phyloP scores from a whole-genome alignment of 139 green algal genomes.

The Asterochloris erici region DNA sequence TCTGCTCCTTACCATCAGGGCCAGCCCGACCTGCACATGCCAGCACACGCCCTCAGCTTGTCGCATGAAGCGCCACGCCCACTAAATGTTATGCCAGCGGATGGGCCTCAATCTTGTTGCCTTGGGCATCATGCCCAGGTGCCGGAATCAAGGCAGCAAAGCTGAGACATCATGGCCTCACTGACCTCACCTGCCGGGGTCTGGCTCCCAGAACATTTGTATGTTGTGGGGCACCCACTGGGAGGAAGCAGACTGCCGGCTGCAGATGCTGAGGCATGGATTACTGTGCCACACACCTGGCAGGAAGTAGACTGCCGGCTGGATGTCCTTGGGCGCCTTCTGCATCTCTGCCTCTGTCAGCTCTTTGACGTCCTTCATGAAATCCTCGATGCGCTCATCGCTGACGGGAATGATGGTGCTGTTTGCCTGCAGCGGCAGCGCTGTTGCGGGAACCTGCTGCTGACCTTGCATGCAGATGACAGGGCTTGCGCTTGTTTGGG shows the following conservation, averaged over 20 bases:
- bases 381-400: slow-evolving; percentile 4
- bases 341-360: background rate
- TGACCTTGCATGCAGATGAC: too few relatives aligned
- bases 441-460: too few relatives aligned
- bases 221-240: background rate
- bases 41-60: too few relatives aligned
- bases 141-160: too few relatives aligned
- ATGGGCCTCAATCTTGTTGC: too few relatives aligned
- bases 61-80: too few relatives aligned
- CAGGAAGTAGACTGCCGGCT: slow-evolving; percentile 23
- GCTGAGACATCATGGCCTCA: background rate
- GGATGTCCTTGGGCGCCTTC: background rate
- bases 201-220: background rate
- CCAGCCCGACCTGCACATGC: background rate
- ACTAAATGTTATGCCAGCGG: too few relatives aligned
- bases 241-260: background rate
- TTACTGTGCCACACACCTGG: background rate
- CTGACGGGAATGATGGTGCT: slow-evolving; percentile 1
- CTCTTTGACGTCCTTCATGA: slow-evolving; percentile 9
- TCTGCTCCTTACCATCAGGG: background rate
- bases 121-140: too few relatives aligned
- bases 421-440: background rate
- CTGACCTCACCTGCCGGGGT: too few relatives aligned
- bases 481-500: too few relatives aligned
- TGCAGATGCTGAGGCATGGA: background rate